Evolutionary conservation across 768 basidiomycete genomes (phyloP), one percentile per base, ranked within the genome.

Genomic region (Tylopilus vinaceipallidus): DNA sequence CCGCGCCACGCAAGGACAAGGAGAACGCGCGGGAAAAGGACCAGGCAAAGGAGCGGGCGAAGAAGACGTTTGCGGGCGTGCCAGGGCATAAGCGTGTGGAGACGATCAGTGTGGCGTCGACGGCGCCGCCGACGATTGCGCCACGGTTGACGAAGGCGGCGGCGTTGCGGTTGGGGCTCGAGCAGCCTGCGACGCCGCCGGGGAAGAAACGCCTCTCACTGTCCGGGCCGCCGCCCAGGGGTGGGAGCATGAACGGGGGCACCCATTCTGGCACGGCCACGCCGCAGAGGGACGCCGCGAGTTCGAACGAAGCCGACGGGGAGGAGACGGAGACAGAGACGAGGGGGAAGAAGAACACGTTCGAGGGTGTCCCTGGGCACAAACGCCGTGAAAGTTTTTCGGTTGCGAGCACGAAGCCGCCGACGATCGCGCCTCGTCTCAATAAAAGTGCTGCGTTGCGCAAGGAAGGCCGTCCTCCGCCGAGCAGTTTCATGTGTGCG

Each of bases 331-430:
- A 60, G 58, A 65, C 51, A 4, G 66, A 67, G 49, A 37, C 22
- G 1, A 34, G 13, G 12, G 59, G 60, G 52, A 67, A 62, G 34
- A 77, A 75, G 65, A 65, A 66, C 27, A 80, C 76, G 0, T 93
- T 91, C 58, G 85, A 86, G 0, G 88, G 88, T 29, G 84, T 92
- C 3, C 90, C 91, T 6, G 90, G 90, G 0, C 90, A 93, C 60
- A 92, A 92, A 68, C 75, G 90, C 47, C 72, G 85, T 23, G 87
- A 89, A 62, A 80, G 79, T 13, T 83, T 93, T 53, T 66, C 80
- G 6, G 91, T 93, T 9, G 77, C 84, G 16, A 80, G 77, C 53
- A 73, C 71, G 10, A 63, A 61, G 42, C 55, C 72, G 10, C 79
- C 79, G 9, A 62, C 63, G 1, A 70, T 78, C n/a, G 52, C 62